A percentile compares a stretch with the other conserved stretches of the same genome.
Conservation (phyloP, 2,329 filamentous ascomycete species). For the Diaporthe sp. region DNA sequence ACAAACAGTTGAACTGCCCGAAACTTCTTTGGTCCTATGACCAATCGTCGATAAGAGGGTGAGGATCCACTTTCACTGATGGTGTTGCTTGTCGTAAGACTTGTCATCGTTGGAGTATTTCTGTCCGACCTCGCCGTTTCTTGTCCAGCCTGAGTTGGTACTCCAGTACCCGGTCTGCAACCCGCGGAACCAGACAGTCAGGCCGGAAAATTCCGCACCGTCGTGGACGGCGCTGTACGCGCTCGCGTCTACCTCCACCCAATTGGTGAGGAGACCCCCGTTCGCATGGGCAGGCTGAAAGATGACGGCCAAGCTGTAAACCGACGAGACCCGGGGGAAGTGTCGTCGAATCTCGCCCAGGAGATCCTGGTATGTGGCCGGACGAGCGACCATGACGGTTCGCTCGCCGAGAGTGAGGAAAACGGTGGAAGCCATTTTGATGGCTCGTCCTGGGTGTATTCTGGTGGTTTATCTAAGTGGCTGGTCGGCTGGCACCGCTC, state of each 20-base stretch:
- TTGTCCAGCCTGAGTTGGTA: background rate
- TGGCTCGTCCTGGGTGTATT: too few species aligned
- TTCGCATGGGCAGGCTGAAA: background rate
- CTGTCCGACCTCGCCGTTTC: background rate
- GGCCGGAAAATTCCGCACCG: background rate
- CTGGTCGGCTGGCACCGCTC: too few species aligned
- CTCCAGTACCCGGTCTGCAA: background rate
- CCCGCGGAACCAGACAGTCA: background rate
- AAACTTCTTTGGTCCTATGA: too few species aligned
- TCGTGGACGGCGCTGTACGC: background rate
- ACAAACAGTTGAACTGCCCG: background rate
- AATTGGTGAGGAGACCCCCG: background rate
- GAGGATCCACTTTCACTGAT: too few species aligned
- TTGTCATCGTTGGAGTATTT: too few species aligned
- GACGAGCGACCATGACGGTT: background rate
- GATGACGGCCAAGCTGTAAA: background rate
- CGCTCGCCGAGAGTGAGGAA: conserved; percentile 14
- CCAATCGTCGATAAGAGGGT: too few species aligned
- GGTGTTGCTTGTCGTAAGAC: too few species aligned
- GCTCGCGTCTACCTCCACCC: conserved; percentile 8
- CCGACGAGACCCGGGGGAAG: conserved; percentile 7
- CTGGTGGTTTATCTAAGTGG: too few species aligned
- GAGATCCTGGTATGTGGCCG: conserved; percentile 23
- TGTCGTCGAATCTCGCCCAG: background rate
- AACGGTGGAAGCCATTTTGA: background rate